Percentiles rank a stretch among this genome's conserved stretches.
These are phyloP conservation scores for Auriculariales sp. DNA, from an alignment of 768 basidiomycete species.

Conservation along the genomic window DNA sequence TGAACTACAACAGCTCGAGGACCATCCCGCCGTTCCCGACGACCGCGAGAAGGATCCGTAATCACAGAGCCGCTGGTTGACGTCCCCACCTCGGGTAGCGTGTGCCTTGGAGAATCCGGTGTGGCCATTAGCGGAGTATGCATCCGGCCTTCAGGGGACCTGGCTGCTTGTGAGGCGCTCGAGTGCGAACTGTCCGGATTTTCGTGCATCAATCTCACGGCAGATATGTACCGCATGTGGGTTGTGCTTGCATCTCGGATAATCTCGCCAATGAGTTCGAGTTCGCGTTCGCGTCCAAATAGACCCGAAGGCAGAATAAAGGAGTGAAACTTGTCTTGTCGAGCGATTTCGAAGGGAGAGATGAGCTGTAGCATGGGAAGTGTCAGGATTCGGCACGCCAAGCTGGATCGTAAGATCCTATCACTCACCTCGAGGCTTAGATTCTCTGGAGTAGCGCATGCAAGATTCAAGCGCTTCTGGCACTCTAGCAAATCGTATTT, in stretches of 20 bases:
- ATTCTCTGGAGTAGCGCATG: conserved; percentile 22
- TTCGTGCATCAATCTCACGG: not conserved
- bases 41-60: not conserved
- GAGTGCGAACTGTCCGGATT: not conserved
- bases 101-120: not conserved
- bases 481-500: conserved; percentile 55
- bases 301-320: conserved; percentile 11
- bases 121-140: not conserved
- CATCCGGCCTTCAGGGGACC: not conserved
- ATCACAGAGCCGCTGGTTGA: not conserved
- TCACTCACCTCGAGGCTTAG: conserved; percentile 37
- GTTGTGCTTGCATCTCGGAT: conserved; percentile 36
- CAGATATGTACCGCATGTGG: conserved; percentile 36
- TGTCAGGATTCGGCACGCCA: conserved; percentile 1
- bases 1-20: conserved; percentile 1
- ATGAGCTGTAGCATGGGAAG: conserved; percentile 33
- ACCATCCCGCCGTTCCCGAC: not conserved
- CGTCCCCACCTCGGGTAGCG: not conserved
- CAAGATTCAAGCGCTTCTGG: conserved; percentile 38
- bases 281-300: conserved; percentile 61
- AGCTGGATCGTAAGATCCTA: not conserved
- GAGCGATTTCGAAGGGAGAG: conserved; percentile 49
- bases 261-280: conserved; percentile 52
- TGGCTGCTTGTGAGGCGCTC: not conserved
- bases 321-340: conserved; percentile 47